Base-by-base conservation (phyloP, 1,284 basidiomycete genomes). In the Ustanciosporium gigantosporum region DNA sequence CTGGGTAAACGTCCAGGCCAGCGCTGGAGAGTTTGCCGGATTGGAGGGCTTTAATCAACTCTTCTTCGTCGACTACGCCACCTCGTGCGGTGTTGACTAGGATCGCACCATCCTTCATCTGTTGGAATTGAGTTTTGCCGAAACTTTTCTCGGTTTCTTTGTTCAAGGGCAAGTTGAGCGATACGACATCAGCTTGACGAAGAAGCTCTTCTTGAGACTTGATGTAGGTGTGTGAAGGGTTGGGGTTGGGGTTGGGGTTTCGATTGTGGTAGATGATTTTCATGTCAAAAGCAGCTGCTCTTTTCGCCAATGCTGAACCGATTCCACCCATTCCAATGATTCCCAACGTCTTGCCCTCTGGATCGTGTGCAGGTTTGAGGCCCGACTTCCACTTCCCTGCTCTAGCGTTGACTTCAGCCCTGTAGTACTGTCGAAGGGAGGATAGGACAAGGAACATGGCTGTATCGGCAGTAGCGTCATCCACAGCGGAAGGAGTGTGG, bases 1-100 rank as follows among this genome's bases (percentile, higher is more conserved):
- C 60, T 14, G 60, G 60, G 81, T 85, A 95, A 27, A 94, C 91
- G 68, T 95, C 92, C 24, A 96, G 81, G n/a, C 92, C 92, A n/a
- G 89, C 68, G 19, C 88, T 91, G 71, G 46, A 41, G 39, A 60
- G 59, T 34, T 35, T 48, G 21, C 55, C 61, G 9, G 44, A 42
- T 31, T 67, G 47, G 20, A 74, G 50, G 1, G 72, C 72, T 2
- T 49, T 41, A n/a, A 68, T 68, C 23, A 74, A 48, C 7, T 65
- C 72, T 27, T 61, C 36, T 55, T 82, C 80, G 44, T 82, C 78
- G 15, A 82, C 72, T 16, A 82, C 78, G 3, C 77, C 79, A 0
- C 82, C 82, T 31, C 82, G 69, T 3, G 81, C 78, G 1, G 81
- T 81, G 68, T 83, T 83, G 66, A 83, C 65, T 15, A 83, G 51